These are phyloP conservation scores for Eutrema yunnanense DNA, from an alignment of 345 rosid species.

Conservation along the genomic window DNA sequence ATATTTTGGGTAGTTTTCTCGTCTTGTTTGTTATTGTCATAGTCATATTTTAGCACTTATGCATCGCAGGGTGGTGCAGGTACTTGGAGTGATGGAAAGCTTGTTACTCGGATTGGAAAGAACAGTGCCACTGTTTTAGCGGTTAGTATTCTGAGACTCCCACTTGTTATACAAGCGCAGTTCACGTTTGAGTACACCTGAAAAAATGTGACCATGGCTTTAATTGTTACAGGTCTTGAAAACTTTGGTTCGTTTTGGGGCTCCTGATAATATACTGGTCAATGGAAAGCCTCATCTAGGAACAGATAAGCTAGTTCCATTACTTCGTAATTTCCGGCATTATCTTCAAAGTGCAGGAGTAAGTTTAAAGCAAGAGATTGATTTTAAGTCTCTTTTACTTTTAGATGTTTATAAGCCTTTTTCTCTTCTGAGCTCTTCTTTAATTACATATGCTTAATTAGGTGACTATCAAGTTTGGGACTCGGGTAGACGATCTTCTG, in stretches of 20 bases:
- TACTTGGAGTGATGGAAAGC: conserved; percentile 99
- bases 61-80: conserved; percentile 99
- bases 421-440: background rate
- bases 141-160: conserved; percentile 38
- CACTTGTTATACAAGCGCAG: background rate
- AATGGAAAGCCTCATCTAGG: conserved; percentile 98
- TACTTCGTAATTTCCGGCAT: conserved; percentile 74
- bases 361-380: conserved; percentile 34
- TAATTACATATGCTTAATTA: conserved; percentile 22
- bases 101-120: conserved; percentile 94
- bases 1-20: background rate
- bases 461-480: conserved; percentile 80
- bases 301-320: conserved; percentile 80
- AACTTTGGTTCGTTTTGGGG: conserved; percentile 89
- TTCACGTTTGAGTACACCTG: background rate
- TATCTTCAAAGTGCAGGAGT: conserved; percentile 74
- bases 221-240: conserved; percentile 61
- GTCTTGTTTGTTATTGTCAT: background rate
- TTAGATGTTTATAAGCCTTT: background rate
- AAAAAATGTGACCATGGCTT: background rate
- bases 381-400: background rate
- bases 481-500: conserved; percentile 78
- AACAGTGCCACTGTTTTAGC: conserved; percentile 79
- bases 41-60: conserved; percentile 57
- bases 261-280: conserved; percentile 66